A percentile compares a stretch with the other conserved stretches of the same genome.
These are phyloP conservation scores for Monilinia fructicola DNA, from an alignment of 2,329 filamentous ascomycete genomes.

Conservation along the genomic window DNA sequence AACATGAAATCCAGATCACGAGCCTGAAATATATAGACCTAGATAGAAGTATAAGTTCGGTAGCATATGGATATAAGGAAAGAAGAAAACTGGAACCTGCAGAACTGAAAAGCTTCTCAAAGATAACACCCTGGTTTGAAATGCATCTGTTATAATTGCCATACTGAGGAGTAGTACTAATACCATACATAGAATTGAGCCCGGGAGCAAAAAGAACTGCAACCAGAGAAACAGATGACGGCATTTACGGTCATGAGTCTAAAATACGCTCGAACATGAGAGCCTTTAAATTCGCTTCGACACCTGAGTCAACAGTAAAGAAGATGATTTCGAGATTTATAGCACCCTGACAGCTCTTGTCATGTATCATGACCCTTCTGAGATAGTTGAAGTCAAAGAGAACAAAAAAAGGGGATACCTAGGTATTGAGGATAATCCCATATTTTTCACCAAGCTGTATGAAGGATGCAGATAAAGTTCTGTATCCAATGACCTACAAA, in stretches of 20 bases:
- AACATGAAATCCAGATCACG: background rate
- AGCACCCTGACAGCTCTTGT: background rate
- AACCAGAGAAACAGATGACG: background rate
- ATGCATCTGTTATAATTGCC: background rate
- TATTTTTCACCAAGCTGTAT: background rate
- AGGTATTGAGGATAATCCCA: background rate
- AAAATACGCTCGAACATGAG: background rate
- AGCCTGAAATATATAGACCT: conserved; percentile 8
- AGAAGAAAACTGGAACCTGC: background rate
- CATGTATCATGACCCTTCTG: background rate
- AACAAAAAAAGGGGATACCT: background rate
- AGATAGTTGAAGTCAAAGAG: background rate
- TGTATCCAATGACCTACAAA: background rate
- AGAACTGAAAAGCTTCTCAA: background rate
- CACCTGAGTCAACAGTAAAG: background rate
- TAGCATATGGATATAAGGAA: background rate
- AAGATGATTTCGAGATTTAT: background rate
- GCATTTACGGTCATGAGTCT: background rate
- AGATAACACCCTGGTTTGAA: conserved; percentile 4
- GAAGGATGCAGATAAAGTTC: background rate
- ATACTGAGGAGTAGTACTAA: background rate
- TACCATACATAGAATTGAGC: background rate
- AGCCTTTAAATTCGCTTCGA: background rate
- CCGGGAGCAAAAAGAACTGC: background rate
- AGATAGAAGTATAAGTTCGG: background rate